phyloP scores from a whole-genome alignment of 345 rosid species.

The Cardiospermum halicacabum region DNA sequence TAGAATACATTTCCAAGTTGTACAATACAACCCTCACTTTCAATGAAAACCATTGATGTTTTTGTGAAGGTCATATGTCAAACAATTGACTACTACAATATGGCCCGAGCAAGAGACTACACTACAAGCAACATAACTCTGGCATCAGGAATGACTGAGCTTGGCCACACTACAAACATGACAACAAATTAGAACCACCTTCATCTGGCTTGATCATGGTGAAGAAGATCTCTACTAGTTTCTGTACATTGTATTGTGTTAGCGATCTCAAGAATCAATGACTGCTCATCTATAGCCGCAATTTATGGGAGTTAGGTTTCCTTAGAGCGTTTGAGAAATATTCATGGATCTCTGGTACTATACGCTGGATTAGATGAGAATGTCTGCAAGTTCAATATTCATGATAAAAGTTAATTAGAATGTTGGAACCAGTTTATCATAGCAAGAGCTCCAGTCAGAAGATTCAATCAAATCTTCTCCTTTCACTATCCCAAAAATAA shows the following conservation, averaged over 20 bases:
- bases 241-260: conserved; percentile 46
- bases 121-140: conserved; percentile 17
- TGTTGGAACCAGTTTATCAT: not conserved
- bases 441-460: not conserved
- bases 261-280: conserved; percentile 30
- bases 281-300: conserved; percentile 48
- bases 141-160: conserved; percentile 14
- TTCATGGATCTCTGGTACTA: conserved; percentile 70
- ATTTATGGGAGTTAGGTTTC: conserved; percentile 55
- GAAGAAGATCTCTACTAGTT: conserved; percentile 28
- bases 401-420: not conserved
- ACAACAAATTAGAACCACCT: conserved; percentile 19
- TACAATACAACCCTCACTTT: conserved; percentile 16
- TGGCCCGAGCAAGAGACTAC: conserved; percentile 14
- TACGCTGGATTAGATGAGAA: conserved; percentile 61
- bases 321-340: conserved; percentile 70
- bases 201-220: conserved; percentile 21
- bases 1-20: conserved; percentile 9
- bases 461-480: not conserved
- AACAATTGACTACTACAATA: conserved; percentile 18
- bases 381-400: conserved; percentile 40
- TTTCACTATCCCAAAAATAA: not conserved
- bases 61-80: conserved; percentile 14
- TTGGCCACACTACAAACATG: conserved; percentile 19
- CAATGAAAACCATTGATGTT: conserved; percentile 13